Evolutionary conservation across 1,139 yeast species (phyloP).

Genomic region (Geotrichum carabidarum): DNA sequence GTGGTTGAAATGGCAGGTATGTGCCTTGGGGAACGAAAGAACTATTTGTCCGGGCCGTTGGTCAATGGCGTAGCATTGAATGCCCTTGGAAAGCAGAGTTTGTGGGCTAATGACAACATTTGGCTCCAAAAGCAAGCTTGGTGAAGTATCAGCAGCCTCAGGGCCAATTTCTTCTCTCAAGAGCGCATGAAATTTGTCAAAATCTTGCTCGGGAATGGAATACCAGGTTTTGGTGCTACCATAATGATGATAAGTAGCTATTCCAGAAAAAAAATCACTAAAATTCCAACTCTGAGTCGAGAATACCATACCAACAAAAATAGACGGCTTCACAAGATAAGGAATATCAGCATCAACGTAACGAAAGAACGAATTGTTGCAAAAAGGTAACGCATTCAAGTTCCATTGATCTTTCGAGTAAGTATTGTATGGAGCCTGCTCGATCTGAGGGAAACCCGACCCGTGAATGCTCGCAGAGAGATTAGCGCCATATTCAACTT

Average conservation of each 20-base stretch:
- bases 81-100: constrained; percentile 47
- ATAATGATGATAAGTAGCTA: constrained; percentile 56
- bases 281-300: constrained; percentile 64
- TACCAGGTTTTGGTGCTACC: constrained; percentile 73
- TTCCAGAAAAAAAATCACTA: constrained; percentile 67
- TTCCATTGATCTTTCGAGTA: constrained; percentile 56
- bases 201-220: constrained; percentile 63
- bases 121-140: constrained; percentile 75
- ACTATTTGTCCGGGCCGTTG: constrained; percentile 78
- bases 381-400: constrained; percentile 54
- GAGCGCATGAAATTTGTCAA: constrained; percentile 44
- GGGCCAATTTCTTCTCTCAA: constrained; percentile 46
- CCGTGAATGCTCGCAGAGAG: constrained; percentile 45
- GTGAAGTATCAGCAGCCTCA: constrained; percentile 68
- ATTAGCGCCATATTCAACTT: constrained; percentile 47
- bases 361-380: constrained; percentile 48
- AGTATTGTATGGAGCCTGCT: constrained; percentile 27
- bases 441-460: constrained; percentile 48
- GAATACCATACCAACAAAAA: constrained; percentile 60
- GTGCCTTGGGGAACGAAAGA: constrained; percentile 73
- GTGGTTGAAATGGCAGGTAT: constrained; percentile 74
- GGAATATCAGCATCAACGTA: constrained; percentile 42
- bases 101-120: constrained; percentile 69
- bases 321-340: constrained; percentile 41
- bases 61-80: constrained; percentile 60